phyloP scores from a whole-genome alignment of 176 grass and related monocot species.

The Eremochloa ophiuroides region DNA sequence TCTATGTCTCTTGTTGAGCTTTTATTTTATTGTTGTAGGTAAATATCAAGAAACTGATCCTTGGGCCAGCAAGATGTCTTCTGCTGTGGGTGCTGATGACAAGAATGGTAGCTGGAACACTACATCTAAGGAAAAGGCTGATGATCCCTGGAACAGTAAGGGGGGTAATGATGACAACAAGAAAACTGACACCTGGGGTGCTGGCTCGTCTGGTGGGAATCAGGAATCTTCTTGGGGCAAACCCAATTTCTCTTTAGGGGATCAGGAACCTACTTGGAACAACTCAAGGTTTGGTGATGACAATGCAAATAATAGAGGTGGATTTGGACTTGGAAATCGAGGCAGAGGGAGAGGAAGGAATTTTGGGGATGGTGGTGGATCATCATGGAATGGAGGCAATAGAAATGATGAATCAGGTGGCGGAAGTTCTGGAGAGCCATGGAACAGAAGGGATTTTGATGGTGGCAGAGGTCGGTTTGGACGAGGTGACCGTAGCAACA shows the following conservation, averaged over 20 bases:
- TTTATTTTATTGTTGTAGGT: conserved; percentile 30
- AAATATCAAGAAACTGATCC: conserved; percentile 45
- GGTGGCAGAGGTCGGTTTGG: conserved; percentile 38
- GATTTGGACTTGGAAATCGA: conserved; percentile 34
- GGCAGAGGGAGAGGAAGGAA: conserved; percentile 45
- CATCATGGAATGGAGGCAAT: conserved; percentile 39
- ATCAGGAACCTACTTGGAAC: conserved; percentile 41
- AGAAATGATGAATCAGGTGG: conserved; percentile 31
- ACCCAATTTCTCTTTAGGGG: conserved; percentile 33
- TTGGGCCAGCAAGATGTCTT: conserved; percentile 46
- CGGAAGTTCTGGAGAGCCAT: conserved; percentile 16
- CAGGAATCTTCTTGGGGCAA: conserved; percentile 46
- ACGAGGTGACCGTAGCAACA: conserved; percentile 14
- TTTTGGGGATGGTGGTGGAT: conserved; percentile 29
- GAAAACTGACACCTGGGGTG: conserved; percentile 35
- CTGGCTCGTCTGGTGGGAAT: conserved; percentile 24
- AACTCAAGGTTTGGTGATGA: conserved; percentile 34
- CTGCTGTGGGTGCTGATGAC: conserved; percentile 1
- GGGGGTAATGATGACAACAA: conserved; percentile 14
- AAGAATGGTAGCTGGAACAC: conserved; percentile 13
- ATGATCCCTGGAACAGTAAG: conserved; percentile 38
- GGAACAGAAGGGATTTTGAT: conserved; percentile 34
- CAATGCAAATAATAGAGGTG: conserved; percentile 28
- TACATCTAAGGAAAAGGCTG: conserved; percentile 19
- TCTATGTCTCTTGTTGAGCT: background rate